Evolutionary conservation across 805 yeast species (phyloP), one percentile per base, ranked within the genome.

Genomic region (Lipomyces sp.): DNA sequence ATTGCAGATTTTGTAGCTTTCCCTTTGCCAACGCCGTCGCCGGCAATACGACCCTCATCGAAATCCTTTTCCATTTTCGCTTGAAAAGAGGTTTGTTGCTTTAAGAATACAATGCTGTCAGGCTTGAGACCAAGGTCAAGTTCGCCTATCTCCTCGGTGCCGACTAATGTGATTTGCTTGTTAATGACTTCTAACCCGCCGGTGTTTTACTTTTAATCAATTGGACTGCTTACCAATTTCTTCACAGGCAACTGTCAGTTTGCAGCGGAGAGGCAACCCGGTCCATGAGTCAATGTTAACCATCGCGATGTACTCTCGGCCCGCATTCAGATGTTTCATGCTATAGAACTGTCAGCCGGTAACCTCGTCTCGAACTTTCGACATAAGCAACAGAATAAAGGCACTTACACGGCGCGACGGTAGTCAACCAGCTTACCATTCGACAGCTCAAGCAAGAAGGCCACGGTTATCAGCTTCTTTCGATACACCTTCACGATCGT

Each of bases 361-460:
- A n/a, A n/a, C n/a, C n/a, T n/a, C n/a, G n/a, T n/a, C n/a, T n/a
- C n/a, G n/a, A n/a, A n/a, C n/a, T n/a, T n/a, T n/a, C n/a, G n/a
- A n/a, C n/a, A n/a, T n/a, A n/a, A n/a, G n/a, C n/a, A n/a, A n/a
- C n/a, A n/a, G n/a, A n/a, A n/a, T n/a, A n/a, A n/a, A n/a, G n/a
- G 11, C 0, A 34, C 37, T 23, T 33, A 57, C 61, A 48, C 63
- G 1, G 75, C 61, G 52, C 76, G 69, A 49, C 80, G 66, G 48
- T 75, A 78, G 51, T 76, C 81, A 6, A 77, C 46, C 11, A 79
- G 53, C 2, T 41, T 57, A 0, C 78, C 79, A 5, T 60, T 56
- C 3, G 61, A 53, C 31, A 62, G 61, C 1, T 63, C 65, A 11
- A 68, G 50, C 7, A 68, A 57, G 0, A 75, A 60, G 37, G 66